Evolutionary conservation across 768 basidiomycete genomes (phyloP).

Genomic region (Mycena amicta): DNA sequence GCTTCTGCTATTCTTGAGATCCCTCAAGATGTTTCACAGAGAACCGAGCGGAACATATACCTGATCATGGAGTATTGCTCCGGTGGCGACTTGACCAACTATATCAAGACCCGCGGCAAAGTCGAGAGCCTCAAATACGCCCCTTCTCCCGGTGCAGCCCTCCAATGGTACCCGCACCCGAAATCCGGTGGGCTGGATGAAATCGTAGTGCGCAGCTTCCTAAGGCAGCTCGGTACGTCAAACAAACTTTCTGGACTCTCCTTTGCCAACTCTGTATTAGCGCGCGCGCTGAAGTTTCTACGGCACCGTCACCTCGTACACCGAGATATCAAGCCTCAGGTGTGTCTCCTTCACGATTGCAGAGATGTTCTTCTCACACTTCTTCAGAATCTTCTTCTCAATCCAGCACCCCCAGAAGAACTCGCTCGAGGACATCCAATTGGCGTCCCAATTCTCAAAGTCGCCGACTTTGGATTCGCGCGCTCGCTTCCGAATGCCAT

Average conservation of each 20-base stretch:
- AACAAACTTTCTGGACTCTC: neutral
- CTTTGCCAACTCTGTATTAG: slow-evolving; percentile 40
- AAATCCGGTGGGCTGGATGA: slow-evolving; percentile 88
- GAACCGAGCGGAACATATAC: slow-evolving; percentile 80
- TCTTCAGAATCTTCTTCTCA: slow-evolving; percentile 82
- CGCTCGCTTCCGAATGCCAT: slow-evolving; percentile 87
- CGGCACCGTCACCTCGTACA: slow-evolving; percentile 90
- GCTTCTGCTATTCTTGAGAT: slow-evolving; percentile 9
- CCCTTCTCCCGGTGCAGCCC: slow-evolving; percentile 66
- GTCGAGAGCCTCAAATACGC: slow-evolving; percentile 87
- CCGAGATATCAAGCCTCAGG: slow-evolving; percentile 97
- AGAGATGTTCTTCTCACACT: neutral
- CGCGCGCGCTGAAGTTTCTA: slow-evolving; percentile 91
- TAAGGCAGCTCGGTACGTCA: slow-evolving; percentile 81
- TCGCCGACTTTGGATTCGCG: slow-evolving; percentile 98
- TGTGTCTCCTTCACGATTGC: slow-evolving; percentile 25
- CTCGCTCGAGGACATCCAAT: slow-evolving; percentile 85
- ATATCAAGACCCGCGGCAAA: slow-evolving; percentile 96
- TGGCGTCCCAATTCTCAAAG: slow-evolving; percentile 93
- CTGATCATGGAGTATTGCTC: slow-evolving; percentile 98
- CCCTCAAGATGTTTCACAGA: slow-evolving; percentile 38
- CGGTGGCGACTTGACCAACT: slow-evolving; percentile 93
- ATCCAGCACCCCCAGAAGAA: slow-evolving; percentile 78
- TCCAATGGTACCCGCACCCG: slow-evolving; percentile 90
- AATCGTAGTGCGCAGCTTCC: slow-evolving; percentile 87